Conservation (phyloP, 495 filamentous ascomycete genomes). For the Penicillium psychrofluorescens region DNA sequence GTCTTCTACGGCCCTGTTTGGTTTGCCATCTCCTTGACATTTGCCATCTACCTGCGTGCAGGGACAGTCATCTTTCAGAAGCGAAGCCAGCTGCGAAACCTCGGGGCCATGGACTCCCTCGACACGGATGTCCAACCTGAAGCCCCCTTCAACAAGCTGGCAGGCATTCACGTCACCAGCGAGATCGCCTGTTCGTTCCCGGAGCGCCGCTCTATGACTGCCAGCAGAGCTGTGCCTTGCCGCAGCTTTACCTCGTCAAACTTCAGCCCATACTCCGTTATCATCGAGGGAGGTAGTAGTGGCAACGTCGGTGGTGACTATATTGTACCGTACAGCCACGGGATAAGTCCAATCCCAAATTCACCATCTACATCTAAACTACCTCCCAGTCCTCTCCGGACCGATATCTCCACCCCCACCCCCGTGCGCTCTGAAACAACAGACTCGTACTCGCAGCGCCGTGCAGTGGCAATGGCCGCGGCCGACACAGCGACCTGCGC, state of each 20-base stretch:
- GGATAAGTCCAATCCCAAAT: no score
- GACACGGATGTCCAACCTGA: conserved; percentile 13
- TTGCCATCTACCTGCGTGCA: conserved; percentile 66
- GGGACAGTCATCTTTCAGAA: conserved; percentile 61
- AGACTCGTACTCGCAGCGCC: conserved; percentile 12
- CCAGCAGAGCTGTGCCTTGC: background rate
- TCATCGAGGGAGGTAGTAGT: conserved; percentile 21
- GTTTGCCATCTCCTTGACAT: conserved; percentile 65
- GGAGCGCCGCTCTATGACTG: conserved; percentile 4
- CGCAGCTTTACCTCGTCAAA: conserved; percentile 1
- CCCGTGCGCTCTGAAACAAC: conserved; percentile 2
- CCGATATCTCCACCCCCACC: conserved; percentile 1
- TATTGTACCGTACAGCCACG: no score
- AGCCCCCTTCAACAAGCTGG: conserved; percentile 51
- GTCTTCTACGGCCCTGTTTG: conserved; percentile 82
- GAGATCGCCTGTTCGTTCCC: conserved; percentile 20
- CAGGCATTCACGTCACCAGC: conserved; percentile 46
- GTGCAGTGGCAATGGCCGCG: conserved; percentile 11
- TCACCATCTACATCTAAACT: background rate
- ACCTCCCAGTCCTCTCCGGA: conserved; percentile 1
- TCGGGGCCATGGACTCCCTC: conserved; percentile 33
- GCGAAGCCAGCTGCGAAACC: conserved; percentile 35
- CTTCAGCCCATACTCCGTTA: conserved; percentile 29
- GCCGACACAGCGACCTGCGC: conserved; percentile 52
- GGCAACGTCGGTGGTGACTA: background rate